Base-by-base conservation (phyloP, 495 filamentous ascomycete species). In the Hypoxylon rickii region DNA sequence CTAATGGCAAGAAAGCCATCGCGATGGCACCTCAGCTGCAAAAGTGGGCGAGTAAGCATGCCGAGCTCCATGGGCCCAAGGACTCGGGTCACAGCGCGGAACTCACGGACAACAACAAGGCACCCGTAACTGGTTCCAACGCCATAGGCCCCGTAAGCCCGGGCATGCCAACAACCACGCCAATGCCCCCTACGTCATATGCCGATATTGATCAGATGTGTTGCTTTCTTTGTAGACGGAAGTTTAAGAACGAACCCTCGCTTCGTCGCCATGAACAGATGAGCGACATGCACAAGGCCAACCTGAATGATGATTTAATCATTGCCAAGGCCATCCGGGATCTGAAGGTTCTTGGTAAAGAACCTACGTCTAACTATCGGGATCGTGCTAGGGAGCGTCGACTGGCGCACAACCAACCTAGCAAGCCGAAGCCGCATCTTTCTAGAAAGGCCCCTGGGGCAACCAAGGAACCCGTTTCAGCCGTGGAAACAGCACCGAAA, bases 41-140 rank as follows among this genome's bases (percentile, higher is more conserved):
- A 71, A 89, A 92, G 70, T 96, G 92, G 92, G 84, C 86, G 44
- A 87, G 92, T 63, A 89, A 89, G 19, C 88, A 90, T 63, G 89
- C 88, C 0, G 90, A 96, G 66, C 75, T 96, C 32, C 90, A 93
- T 58, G 87, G 88, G 1, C 73, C 65, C 4, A 68, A 69, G 58
- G 47, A 67, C 62, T 42, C 53, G 55, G 12, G 41, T 17, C 8
- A 26, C 33, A 12, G 54, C 48, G 7, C 47, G 16, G 42, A 40
- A 1, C 31, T 61, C 18, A 32, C 37, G 6, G 59, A 63, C 7
- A 58, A 63, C 12, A 58, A 63, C 12, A 55, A 60, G 3, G 21
- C 54, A 3, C 53, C 68, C 12, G 22, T 54, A 12, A 61, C 56
- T 6, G 57, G 58, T 33, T 38, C 58, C 12, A 70, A 69, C 44